These are phyloP conservation scores for Gelatoporia subvermispora DNA, from an alignment of 768 basidiomycete species.

Conservation along the genomic window DNA sequence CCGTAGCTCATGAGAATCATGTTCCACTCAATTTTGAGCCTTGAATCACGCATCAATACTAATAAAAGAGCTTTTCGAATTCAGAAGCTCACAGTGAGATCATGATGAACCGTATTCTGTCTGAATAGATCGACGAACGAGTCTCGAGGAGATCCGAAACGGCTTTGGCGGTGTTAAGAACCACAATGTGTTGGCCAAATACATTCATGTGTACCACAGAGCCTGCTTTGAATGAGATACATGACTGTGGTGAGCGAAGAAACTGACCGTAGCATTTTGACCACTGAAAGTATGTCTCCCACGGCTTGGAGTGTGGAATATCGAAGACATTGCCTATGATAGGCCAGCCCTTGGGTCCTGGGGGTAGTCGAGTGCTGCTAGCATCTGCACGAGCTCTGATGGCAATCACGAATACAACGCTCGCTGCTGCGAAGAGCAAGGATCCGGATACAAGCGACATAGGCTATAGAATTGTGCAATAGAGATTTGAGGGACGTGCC, in stretches of 20 bases:
- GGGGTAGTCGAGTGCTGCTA: no score
- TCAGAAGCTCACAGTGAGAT: slow-evolving; percentile 8
- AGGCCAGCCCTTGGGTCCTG: slow-evolving; percentile 22
- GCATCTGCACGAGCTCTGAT: no score
- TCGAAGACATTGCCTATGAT: slow-evolving; percentile 23
- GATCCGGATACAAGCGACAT: no score
- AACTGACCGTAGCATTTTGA: no score
- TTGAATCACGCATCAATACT: background rate
- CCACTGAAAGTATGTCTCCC: slow-evolving; percentile 1
- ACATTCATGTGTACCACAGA: slow-evolving; percentile 2
- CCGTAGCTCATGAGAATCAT: slow-evolving; percentile 38
- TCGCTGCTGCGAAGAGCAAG: no score
- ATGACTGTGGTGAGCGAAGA: no score
- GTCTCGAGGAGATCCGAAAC: slow-evolving; percentile 38
- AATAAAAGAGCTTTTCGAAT: slow-evolving; percentile 1
- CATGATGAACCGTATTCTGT: slow-evolving; percentile 16
- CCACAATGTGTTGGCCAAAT: slow-evolving; percentile 23
- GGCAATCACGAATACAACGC: no score
- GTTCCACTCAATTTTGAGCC: slow-evolving; percentile 35
- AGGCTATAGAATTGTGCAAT: no score
- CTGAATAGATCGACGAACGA: slow-evolving; percentile 35
- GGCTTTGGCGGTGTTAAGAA: slow-evolving; percentile 31
- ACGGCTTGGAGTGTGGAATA: slow-evolving; percentile 20
- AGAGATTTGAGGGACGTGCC: no score
- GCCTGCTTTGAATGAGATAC: no score